Base-by-base conservation (phyloP, 371 early-diverging fungal species). In the Circinella umbellata region DNA sequence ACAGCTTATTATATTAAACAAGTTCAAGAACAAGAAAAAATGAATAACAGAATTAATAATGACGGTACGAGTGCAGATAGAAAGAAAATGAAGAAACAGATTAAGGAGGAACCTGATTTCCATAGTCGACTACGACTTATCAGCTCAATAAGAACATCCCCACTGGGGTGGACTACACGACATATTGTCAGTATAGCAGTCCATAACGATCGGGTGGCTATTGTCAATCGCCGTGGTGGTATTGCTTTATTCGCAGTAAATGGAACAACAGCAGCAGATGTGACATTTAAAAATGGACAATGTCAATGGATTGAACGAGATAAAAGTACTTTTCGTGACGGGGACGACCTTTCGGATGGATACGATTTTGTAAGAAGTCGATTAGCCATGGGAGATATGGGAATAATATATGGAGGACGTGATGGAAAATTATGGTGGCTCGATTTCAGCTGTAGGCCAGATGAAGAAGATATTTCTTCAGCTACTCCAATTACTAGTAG, bases 291-390 rank as follows among this genome's bases (percentile, higher is more conserved):
- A 11, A 51, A 47, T 18, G 74, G 74, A 27, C 47, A 64, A 13
- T 63, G 71, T 7, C 64, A 39, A n/a, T 83, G 81, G 84, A 76
- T 81, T 55, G 77, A 80, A 8, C 49, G 54, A 5, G 55, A 71
- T 13, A 59, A 61, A n/a, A 54, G 61, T 11, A 47, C 55, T 47
- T 54, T 59, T 3, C 65, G 81, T 36, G 78, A 76, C 11, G 81
- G 80, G 63, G 84, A 83, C 64, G 78, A 79, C 49, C 66, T 80
- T 20, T 80, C 80, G 8, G 84, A 83, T 69, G 84, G 84, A 4
- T 83, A 83, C 46, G 76, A 83, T 39, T 80, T 80, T 74, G 64
- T 81, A 9, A 61, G 80, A 9, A 68, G 78, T 6, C 68, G 81
- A 20, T 51, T 83, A 17, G 80, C 81, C 7, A 78, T 80, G 59